Evolutionary conservation across 192 early-diverging fungal species (phyloP).

Genomic region (Podila epigama): DNA sequence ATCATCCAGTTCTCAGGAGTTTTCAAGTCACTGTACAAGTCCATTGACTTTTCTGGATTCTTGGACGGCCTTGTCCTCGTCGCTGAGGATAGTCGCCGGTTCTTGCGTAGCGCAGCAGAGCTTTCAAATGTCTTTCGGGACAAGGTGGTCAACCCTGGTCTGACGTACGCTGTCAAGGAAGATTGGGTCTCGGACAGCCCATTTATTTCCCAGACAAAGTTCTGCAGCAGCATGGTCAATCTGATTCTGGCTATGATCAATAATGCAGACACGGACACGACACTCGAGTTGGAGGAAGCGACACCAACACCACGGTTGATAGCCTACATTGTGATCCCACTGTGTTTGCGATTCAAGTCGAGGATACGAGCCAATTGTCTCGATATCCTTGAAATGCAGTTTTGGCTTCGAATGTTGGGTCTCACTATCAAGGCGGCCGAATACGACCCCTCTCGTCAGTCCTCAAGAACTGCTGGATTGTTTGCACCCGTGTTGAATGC

Average conservation of each 20-base stretch:
- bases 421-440: slow-evolving; percentile 37
- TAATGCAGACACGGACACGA: slow-evolving; percentile 51
- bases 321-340: slow-evolving; percentile 57
- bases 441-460: slow-evolving; percentile 20
- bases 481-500: slow-evolving; percentile 33
- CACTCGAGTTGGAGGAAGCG: slow-evolving; percentile 52
- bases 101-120: slow-evolving; percentile 25
- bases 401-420: slow-evolving; percentile 41
- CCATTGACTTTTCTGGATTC: slow-evolving; percentile 55
- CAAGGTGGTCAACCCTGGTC: slow-evolving; percentile 50
- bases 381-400: slow-evolving; percentile 40
- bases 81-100: slow-evolving; percentile 37
- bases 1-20: slow-evolving; percentile 15
- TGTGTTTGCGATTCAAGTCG: slow-evolving; percentile 57
- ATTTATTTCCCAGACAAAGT: slow-evolving; percentile 26
- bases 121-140: slow-evolving; percentile 52
- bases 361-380: slow-evolving; percentile 19
- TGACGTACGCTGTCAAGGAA: slow-evolving; percentile 38
- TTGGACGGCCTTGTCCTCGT: slow-evolving; percentile 53
- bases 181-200: slow-evolving; percentile 51
- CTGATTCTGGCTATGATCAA: slow-evolving; percentile 60
- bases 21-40: slow-evolving; percentile 49
- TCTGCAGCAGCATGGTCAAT: slow-evolving; percentile 55
- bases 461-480: slow-evolving; percentile 13
- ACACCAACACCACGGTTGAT: slow-evolving; percentile 54